A percentile compares a stretch with the other conserved stretches of the same genome.
Conservation (phyloP, 306 rosid species). For the Prunus kanzakura region DNA sequence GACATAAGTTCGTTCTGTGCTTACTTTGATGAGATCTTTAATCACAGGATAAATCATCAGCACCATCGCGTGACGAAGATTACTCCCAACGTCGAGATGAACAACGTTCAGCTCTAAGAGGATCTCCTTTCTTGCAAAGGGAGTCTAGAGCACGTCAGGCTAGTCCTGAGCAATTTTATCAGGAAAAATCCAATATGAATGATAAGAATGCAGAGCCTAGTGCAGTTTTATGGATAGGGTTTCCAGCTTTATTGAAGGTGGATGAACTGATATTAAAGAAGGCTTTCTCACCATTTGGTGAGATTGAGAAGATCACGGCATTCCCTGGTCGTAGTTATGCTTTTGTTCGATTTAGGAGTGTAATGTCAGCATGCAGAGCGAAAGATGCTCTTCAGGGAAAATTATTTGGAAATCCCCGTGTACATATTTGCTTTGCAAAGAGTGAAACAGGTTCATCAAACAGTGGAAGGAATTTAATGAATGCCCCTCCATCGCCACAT, state of each 20-base stretch:
- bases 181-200: conserved; percentile 58
- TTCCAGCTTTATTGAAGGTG: conserved; percentile 81
- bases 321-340: conserved; percentile 97
- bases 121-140: conserved; percentile 60
- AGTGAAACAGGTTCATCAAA: conserved; percentile 71
- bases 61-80: conserved; percentile 52
- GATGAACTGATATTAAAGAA: conserved; percentile 70
- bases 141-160: conserved; percentile 55
- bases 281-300: conserved; percentile 90
- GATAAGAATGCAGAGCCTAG: conserved; percentile 88
- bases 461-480: conserved; percentile 60
- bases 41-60: conserved; percentile 78
- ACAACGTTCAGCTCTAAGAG: conserved; percentile 47
- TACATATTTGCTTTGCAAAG: conserved; percentile 93
- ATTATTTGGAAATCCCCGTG: conserved; percentile 91
- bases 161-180: conserved; percentile 60
- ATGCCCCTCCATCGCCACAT: conserved; percentile 56
- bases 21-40: conserved; percentile 34
- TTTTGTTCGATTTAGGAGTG: conserved; percentile 73
- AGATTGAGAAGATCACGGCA: conserved; percentile 79
- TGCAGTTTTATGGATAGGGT: conserved; percentile 94
- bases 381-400: conserved; percentile 77
- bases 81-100: conserved; percentile 57
- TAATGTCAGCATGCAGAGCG: conserved; percentile 72
- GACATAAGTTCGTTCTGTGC: conserved; percentile 21